phyloP scores from a whole-genome alignment of 2,329 filamentous ascomycete species.

The Xylariales sp. region DNA sequence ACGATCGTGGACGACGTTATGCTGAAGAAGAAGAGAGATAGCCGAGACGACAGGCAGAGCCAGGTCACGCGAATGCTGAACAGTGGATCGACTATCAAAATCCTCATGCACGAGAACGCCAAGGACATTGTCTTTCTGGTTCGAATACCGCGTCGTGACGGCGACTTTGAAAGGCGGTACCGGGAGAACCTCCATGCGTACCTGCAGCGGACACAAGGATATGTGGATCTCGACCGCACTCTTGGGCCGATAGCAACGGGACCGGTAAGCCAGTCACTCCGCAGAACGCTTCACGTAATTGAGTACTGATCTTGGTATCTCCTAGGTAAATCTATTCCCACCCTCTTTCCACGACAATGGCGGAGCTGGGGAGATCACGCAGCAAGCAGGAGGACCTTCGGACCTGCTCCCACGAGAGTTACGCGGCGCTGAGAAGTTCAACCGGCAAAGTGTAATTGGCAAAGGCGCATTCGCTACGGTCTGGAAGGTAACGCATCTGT shows the following conservation, averaged over 20 bases:
- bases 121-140: constrained; percentile 77
- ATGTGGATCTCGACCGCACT: constrained; percentile 33
- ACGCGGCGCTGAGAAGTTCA: constrained; percentile 82
- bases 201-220: constrained; percentile 37
- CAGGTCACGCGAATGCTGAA: constrained; percentile 58
- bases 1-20: constrained; percentile 76
- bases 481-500: constrained; percentile 83
- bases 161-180: constrained; percentile 61
- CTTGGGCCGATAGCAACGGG: constrained; percentile 43
- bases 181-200: constrained; percentile 65
- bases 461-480: constrained; percentile 95
- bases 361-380: not conserved
- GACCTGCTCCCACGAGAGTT: constrained; percentile 56
- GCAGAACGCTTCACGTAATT: not conserved
- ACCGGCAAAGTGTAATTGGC: constrained; percentile 75
- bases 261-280: constrained; percentile 33
- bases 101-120: constrained; percentile 50
- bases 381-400: constrained; percentile 3
- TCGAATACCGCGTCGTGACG: constrained; percentile 73
- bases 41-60: constrained; percentile 24
- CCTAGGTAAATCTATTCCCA: constrained; percentile 24
- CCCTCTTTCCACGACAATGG: constrained; percentile 11
- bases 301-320: constrained; percentile 10
- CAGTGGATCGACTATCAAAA: constrained; percentile 68
- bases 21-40: constrained; percentile 46